phyloP scores from a whole-genome alignment of 2,329 filamentous ascomycete species.

The Trichoderma semiorbis region DNA sequence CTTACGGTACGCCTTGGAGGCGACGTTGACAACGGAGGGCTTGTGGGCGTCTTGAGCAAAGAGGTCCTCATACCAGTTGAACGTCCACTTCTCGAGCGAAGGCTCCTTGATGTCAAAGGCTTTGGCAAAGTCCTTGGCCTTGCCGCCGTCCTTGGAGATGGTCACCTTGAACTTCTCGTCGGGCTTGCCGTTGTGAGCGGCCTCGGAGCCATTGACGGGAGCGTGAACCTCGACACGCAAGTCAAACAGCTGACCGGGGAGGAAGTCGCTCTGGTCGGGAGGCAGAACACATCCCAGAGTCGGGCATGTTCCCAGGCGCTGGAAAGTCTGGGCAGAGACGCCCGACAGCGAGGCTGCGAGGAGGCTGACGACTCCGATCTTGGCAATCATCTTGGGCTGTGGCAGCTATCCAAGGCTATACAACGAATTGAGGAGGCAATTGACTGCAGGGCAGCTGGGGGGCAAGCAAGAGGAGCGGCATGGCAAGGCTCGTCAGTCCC shows the following conservation, averaged over 20 bases:
- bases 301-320: conserved; percentile 57
- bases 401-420: not conserved
- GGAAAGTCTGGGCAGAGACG: conserved; percentile 56
- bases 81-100: conserved; percentile 74
- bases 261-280: conserved; percentile 70
- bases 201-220: conserved; percentile 76
- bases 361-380: conserved; percentile 34
- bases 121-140: conserved; percentile 53
- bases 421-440: not conserved
- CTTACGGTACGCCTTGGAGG: conserved; percentile 72
- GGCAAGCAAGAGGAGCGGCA: not conserved
- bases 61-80: conserved; percentile 80
- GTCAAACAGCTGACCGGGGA: conserved; percentile 80
- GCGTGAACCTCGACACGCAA: conserved; percentile 80
- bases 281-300: conserved; percentile 58
- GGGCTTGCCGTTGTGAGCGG: conserved; percentile 63
- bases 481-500: not conserved
- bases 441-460: not conserved
- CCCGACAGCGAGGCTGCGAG: conserved; percentile 35
- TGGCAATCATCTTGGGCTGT: conserved; percentile 33
- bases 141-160: conserved; percentile 61
- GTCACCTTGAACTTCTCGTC: conserved; percentile 74
- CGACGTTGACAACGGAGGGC: conserved; percentile 73
- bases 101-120: conserved; percentile 72
- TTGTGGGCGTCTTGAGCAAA: conserved; percentile 70